These are phyloP conservation scores for Botryobasidium botryosum DNA, from an alignment of 768 basidiomycete species.

Conservation along the genomic window DNA sequence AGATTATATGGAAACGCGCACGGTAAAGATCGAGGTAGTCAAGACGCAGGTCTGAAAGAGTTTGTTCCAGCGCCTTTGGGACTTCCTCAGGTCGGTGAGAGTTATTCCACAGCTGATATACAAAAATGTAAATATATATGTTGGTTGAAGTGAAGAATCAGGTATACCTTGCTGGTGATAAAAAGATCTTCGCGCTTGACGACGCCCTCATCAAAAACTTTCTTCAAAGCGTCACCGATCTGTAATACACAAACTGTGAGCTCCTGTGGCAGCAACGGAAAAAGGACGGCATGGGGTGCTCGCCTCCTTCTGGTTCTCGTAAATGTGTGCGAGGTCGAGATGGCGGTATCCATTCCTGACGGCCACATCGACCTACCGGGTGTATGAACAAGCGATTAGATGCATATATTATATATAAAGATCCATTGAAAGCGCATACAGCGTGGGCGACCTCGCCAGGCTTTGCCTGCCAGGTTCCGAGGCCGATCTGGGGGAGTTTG, in stretches of 20 bases:
- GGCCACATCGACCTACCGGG: slow-evolving; percentile 49
- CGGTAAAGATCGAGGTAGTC: slow-evolving; percentile 73
- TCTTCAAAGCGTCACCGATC: slow-evolving; percentile 56
- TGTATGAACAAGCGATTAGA: neutral
- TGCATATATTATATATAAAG: slow-evolving; percentile 17
- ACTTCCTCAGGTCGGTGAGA: slow-evolving; percentile 48
- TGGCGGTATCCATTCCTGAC: slow-evolving; percentile 65
- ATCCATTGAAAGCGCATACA: slow-evolving; percentile 11
- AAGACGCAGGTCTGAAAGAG: slow-evolving; percentile 50
- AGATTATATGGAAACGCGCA: slow-evolving; percentile 20
- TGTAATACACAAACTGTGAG: slow-evolving; percentile 12
- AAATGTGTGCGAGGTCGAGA: slow-evolving; percentile 68
- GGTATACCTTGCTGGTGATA: slow-evolving; percentile 16
- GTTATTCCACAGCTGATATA: slow-evolving; percentile 56
- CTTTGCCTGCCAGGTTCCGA: slow-evolving; percentile 69
- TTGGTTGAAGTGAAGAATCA: neutral
- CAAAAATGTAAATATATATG: neutral
- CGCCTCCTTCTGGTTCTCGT: slow-evolving; percentile 58
- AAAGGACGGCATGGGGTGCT: slow-evolving; percentile 3
- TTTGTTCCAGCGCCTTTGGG: slow-evolving; percentile 60
- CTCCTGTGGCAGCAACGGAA: neutral
- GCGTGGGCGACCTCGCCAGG: slow-evolving; percentile 37
- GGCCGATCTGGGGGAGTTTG: slow-evolving; percentile 55
- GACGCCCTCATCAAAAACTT: slow-evolving; percentile 57
- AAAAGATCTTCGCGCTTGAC: slow-evolving; percentile 65